Percentiles rank a stretch among this genome's conserved stretches.
Evolutionary conservation across 2,329 filamentous ascomycete genomes (phyloP).

Genomic region (Fusarium nisikadoi): DNA sequence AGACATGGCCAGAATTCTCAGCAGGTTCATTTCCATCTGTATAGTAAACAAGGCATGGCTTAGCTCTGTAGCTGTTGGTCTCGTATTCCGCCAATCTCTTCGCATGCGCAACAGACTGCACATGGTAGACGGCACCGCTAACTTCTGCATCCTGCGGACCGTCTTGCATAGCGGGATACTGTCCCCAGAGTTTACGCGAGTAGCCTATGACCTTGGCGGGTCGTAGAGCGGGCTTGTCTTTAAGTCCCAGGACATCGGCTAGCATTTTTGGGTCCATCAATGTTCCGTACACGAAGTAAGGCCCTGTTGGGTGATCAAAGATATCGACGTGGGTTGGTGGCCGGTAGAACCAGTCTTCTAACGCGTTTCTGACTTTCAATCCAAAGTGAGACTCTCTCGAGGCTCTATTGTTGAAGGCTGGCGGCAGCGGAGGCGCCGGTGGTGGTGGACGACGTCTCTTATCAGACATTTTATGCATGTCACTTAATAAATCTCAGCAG

Average conservation of each 20-base stretch:
- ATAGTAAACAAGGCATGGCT: neutral
- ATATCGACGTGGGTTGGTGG: neutral
- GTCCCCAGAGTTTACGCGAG: constrained; percentile 3
- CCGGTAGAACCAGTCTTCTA: neutral
- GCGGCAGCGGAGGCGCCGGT: neutral
- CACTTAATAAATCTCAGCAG: neutral
- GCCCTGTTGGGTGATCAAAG: neutral
- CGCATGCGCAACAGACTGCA: neutral
- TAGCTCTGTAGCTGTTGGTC: neutral
- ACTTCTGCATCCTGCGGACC: neutral
- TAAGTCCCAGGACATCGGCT: neutral
- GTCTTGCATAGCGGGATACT: neutral
- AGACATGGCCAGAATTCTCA: neutral
- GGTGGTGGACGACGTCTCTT: neutral
- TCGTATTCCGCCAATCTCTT: constrained; percentile 6
- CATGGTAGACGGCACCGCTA: neutral
- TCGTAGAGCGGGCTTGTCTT: neutral
- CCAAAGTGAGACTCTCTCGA: neutral
- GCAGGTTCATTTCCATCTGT: neutral
- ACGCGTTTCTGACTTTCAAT: neutral
- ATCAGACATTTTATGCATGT: neutral
- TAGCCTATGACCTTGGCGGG: neutral
- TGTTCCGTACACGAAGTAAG: constrained; percentile 13
- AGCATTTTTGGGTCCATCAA: constrained; percentile 5
- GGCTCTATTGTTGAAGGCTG: fast-evolving